A percentile compares a stretch with the other conserved stretches of the same genome.
phyloP scores from a whole-genome alignment of 352 stramenopile genomes.

The Pythium brachiatum region DNA sequence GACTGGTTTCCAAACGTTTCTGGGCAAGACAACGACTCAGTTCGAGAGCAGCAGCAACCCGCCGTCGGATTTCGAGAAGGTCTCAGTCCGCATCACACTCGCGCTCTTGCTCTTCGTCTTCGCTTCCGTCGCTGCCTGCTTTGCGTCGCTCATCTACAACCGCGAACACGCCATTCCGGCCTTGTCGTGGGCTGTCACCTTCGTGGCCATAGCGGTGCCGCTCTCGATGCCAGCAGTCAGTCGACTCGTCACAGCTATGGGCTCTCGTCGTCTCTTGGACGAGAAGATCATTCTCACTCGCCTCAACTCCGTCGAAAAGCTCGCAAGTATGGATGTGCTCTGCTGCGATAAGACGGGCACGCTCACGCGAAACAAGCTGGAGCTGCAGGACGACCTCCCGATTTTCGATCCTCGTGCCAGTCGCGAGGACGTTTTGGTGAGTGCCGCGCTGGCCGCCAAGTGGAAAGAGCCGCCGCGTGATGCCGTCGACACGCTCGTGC shows the following conservation, averaged over 20 bases:
- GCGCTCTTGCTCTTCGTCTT: slow-evolving; percentile 87
- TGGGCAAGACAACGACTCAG: slow-evolving; percentile 83
- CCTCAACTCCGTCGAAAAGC: slow-evolving; percentile 90
- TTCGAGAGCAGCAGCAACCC: slow-evolving; percentile 74
- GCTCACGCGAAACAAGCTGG: slow-evolving; percentile 94
- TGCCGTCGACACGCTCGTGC: slow-evolving; percentile 91
- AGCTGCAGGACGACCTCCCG: slow-evolving; percentile 90
- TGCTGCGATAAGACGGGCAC: slow-evolving; percentile 97
- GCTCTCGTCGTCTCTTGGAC: slow-evolving; percentile 85
- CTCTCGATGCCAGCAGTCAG: slow-evolving; percentile 93
- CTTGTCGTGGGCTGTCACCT: slow-evolving; percentile 87
- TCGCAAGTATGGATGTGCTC: slow-evolving; percentile 92
- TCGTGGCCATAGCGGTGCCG: slow-evolving; percentile 84
- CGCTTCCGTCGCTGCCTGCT: slow-evolving; percentile 83
- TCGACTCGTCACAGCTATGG: slow-evolving; percentile 92
- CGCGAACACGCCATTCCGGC: slow-evolving; percentile 74
- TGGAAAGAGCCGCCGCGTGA: slow-evolving; percentile 93
- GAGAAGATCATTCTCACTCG: slow-evolving; percentile 93
- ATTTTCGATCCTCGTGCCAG: slow-evolving; percentile 80
- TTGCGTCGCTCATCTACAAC: slow-evolving; percentile 84
- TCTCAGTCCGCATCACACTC: slow-evolving; percentile 91
- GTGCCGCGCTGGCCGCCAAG: slow-evolving; percentile 91
- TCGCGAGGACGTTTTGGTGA: slow-evolving; percentile 87
- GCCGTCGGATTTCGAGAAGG: slow-evolving; percentile 73
- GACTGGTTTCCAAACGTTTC: slow-evolving; percentile 91